Evolutionary conservation across 1,139 yeast genomes (phyloP).

Genomic region (Pichia norvegensis): DNA sequence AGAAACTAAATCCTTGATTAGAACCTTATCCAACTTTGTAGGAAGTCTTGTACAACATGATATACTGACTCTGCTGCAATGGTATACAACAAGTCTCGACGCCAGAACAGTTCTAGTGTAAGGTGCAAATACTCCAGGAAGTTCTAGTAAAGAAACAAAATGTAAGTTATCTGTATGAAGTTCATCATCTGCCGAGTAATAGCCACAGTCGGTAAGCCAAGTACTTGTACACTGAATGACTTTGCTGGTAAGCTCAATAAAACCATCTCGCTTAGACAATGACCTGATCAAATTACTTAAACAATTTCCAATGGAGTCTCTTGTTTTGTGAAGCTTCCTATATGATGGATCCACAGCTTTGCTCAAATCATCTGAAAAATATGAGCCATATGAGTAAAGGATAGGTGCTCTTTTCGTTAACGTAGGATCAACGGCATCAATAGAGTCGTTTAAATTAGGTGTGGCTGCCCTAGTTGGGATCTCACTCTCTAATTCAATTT

Average conservation of each 20-base stretch:
- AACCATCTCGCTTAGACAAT: slow-evolving; percentile 50
- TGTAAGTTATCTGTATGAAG: slow-evolving; percentile 23
- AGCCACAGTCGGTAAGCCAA: slow-evolving; percentile 50
- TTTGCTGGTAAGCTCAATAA: slow-evolving; percentile 60
- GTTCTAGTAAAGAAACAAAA: slow-evolving; percentile 35
- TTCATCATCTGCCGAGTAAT: slow-evolving; percentile 22
- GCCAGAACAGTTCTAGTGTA: slow-evolving; percentile 75
- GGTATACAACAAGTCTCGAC: slow-evolving; percentile 69
- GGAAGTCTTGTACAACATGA: slow-evolving; percentile 73
- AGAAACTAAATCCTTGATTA: slow-evolving; percentile 63
- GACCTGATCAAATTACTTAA: slow-evolving; percentile 54
- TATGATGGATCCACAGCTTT: slow-evolving; percentile 49
- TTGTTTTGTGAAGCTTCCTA: slow-evolving; percentile 50
- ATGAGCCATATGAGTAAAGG: slow-evolving; percentile 40
- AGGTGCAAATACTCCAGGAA: slow-evolving; percentile 53
- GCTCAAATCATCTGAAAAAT: slow-evolving; percentile 44
- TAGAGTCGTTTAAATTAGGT: slow-evolving; percentile 28
- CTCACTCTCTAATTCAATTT: slow-evolving; percentile 28
- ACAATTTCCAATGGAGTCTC: slow-evolving; percentile 57
- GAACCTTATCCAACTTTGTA: slow-evolving; percentile 53
- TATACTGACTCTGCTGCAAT: slow-evolving; percentile 63
- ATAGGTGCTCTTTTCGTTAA: slow-evolving; percentile 54
- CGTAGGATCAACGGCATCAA: slow-evolving; percentile 38
- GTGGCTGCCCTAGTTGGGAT: slow-evolving; percentile 22
- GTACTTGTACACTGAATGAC: slow-evolving; percentile 61